Percentiles rank a stretch among this genome's conserved stretches.
Evolutionary conservation across 2,329 filamentous ascomycete species (phyloP).

Genomic region (Hypoxylon sp.): DNA sequence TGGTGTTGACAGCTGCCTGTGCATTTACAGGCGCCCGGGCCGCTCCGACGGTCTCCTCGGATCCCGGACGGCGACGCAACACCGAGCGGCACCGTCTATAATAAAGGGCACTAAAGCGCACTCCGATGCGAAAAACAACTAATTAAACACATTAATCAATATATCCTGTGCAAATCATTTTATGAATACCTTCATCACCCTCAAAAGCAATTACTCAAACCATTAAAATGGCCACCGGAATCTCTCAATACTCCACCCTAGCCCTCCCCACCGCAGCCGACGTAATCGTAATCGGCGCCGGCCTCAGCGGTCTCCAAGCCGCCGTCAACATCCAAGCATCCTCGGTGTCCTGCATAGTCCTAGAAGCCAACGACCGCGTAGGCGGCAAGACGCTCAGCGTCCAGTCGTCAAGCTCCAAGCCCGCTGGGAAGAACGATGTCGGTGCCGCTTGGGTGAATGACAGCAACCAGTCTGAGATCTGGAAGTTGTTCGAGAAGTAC

Average conservation of each 20-base stretch:
- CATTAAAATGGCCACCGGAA: not conserved
- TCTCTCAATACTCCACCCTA: not conserved
- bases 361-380: slow-evolving; percentile 60
- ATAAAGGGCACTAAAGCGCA: not conserved
- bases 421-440: slow-evolving; percentile 55
- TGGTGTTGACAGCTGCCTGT: no score
- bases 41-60: slow-evolving; percentile 15
- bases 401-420: slow-evolving; percentile 43
- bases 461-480: slow-evolving; percentile 58
- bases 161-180: no score
- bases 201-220: no score
- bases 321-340: slow-evolving; percentile 48
- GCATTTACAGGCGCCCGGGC: not conserved
- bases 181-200: no score
- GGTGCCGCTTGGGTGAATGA: slow-evolving; percentile 70
- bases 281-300: slow-evolving; percentile 56
- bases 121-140: no score
- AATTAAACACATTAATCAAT: no score
- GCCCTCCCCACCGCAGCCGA: slow-evolving; percentile 18
- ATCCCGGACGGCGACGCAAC: not conserved
- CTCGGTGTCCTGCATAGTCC: slow-evolving; percentile 52
- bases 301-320: slow-evolving; percentile 51
- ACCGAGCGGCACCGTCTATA: not conserved
- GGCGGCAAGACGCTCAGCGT: slow-evolving; percentile 61
- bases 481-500: slow-evolving; percentile 51